Percentiles rank a stretch among this genome's conserved stretches.
phyloP scores from a whole-genome alignment of 2,329 filamentous ascomycete species.

The Colletotrichum somersetense region DNA sequence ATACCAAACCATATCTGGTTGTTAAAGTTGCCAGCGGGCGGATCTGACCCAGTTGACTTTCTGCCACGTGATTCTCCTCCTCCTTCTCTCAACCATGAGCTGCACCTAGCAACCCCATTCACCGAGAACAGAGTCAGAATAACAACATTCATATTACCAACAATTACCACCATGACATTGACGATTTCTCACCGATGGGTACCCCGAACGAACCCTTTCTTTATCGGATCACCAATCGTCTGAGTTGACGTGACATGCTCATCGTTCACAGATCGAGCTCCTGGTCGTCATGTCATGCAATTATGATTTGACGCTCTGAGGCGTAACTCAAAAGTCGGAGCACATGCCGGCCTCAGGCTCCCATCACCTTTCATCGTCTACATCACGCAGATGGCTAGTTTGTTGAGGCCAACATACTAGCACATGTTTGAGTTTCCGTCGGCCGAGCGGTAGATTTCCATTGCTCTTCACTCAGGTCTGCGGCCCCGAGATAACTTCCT shows the following conservation, averaged over 20 bases:
- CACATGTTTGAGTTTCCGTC: no score
- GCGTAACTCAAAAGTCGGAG: background rate
- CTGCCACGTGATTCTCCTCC: no score
- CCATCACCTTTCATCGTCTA: no score
- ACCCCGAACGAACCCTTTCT: background rate
- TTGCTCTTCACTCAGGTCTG: background rate
- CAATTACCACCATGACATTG: accelerated
- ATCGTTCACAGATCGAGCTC: background rate
- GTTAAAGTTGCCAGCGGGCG: no score
- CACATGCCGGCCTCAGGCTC: background rate
- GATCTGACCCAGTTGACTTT: no score
- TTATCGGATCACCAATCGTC: background rate
- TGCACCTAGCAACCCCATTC: background rate
- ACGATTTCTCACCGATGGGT: background rate
- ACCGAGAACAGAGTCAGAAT: background rate
- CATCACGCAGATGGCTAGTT: no score
- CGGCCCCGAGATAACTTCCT: background rate
- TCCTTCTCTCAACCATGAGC: background rate
- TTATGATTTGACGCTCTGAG: background rate
- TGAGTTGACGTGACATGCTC: no score
- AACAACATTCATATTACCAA: accelerated
- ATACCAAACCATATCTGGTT: no score
- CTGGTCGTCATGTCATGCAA: background rate
- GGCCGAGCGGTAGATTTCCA: background rate
- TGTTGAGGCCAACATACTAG: no score